Base-by-base conservation (phyloP, 352 stramenopile species). In the Globisporangium canariense region DNA sequence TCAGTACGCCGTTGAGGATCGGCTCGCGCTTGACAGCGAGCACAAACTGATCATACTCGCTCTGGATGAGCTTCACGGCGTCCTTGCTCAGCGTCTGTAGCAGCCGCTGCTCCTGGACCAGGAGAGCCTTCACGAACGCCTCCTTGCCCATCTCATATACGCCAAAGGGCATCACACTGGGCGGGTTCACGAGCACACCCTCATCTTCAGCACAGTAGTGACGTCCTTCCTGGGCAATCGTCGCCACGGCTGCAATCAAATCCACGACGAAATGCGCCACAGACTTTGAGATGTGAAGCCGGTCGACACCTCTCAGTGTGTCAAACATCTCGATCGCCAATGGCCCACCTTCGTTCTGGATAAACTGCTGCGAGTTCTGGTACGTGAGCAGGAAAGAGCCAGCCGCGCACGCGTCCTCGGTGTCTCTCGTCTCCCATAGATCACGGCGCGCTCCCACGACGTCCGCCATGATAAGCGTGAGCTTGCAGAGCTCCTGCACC, bases 261-360 rank as follows among this genome's bases (percentile, higher is more conserved):
- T 78, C 70, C 22, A 86, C 68, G 3, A 64, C 71, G 51, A 89
- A 85, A 9, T 77, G 68, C 13, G 75, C 79, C 30, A 86, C 71
- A 30, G 71, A 77, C 56, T 83, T 81, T n/a, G 72, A 65, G 8
- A 86, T 73, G 58, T 82, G 75, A 20, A 68, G 55, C 7, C 77
- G 73, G 46, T 89, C 77, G 43, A 89, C 69, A 13, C 67, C 71
- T 22, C 67, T 66, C 20, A 89, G 67, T 3, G 59, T 71, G 47
- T 86, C 79, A 47, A 89, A 83, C 74, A 83, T 79, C 47, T 88
- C 77, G 57, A 79, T 76, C 28, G 75, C 77, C 54, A 89, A 16
- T 10, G 71, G 65, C 0, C 79, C 79, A 22, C 79, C 75, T 49
- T 89, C 79, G 46, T 78, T 83, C 58, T 86, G 73, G 41, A 89